phyloP scores from a whole-genome alignment of 345 rosid species.

The Salix purpurea region DNA sequence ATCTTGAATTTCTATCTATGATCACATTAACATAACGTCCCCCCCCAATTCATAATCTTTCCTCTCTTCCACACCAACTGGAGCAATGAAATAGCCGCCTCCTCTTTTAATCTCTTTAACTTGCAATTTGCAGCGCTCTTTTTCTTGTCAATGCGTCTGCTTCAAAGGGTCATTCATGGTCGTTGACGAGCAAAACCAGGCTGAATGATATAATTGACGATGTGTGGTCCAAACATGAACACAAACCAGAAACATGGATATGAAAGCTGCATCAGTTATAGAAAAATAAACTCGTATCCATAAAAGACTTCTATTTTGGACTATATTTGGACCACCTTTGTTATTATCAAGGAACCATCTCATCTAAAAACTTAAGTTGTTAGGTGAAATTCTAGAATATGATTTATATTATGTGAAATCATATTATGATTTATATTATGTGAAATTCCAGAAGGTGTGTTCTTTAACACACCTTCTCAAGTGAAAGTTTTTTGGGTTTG shows the following conservation, averaged over 20 bases:
- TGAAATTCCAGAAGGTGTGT: no score
- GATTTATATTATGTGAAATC: no score
- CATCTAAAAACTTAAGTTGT: accelerated
- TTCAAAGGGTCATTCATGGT: conserved; percentile 25
- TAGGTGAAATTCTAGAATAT: accelerated
- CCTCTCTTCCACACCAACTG: neutral
- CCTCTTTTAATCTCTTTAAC: neutral
- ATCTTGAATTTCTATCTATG: neutral
- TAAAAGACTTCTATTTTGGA: neutral
- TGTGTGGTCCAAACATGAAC: conserved; percentile 19
- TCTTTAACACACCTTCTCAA: no score
- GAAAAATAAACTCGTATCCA: neutral
- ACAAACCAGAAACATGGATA: conserved; percentile 27
- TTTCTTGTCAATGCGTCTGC: conserved; percentile 16
- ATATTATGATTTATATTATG: no score
- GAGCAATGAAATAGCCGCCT: neutral
- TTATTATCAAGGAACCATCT: no score
- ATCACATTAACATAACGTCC: neutral
- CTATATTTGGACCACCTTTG: no score
- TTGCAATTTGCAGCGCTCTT: neutral
- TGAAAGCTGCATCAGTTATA: conserved; percentile 20
- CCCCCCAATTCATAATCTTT: no score
- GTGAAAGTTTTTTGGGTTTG: no score
- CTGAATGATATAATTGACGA: conserved; percentile 40
- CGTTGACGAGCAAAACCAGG: conserved; percentile 84